Evolutionary conservation across 106 monocot genomes (phyloP), one percentile per base, ranked within the genome.

Genomic region (Alisma plantagoaquatica): DNA sequence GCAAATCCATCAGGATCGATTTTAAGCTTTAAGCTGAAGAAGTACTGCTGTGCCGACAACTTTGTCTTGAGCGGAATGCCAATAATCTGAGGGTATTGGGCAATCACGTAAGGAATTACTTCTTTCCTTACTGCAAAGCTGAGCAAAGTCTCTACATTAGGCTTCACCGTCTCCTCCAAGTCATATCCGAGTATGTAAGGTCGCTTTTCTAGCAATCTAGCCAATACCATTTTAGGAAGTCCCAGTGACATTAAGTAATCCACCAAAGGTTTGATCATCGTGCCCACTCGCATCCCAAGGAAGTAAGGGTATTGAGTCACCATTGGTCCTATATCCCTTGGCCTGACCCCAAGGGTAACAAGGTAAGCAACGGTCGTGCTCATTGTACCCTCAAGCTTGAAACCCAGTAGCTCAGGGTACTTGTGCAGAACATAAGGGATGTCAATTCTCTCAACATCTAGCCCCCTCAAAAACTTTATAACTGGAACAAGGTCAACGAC

Each of bases 331-430:
- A 75, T 75, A 28, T 75, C 75, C 31, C 75, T 47, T 1, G 75
- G 75, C 25, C 69, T 41, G 31, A 75, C 69, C 0, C 75, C 69
- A n/a, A 75, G 58, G 20, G 56, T 56, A 27, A 69, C 63, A 8
- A 75, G 57, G 41, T 69, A 75, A 2, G 63, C 75, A 1, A 75
- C 75, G 0, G 75, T 69, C 14, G 75, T 75, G 53, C 75, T 75
- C 75, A 75, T 75, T 6, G 75, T 75, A 14, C 75, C 75, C 22
- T 75, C 75, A 0, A 75, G 52, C 45, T 75, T 75, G 46, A 75
- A 75, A 2, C 75, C 75, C 10, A 75, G 42, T 2, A 75, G 52
- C 52, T 75, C 69, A 0, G 75, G 75, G 49, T 69, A 75, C 57
- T 29, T 56, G 35, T 63, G 57, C 16, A 75, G 29, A 14, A 75